A percentile compares a stretch with the other conserved stretches of the same genome.
These are phyloP conservation scores for Fusarium sp. DNA, from an alignment of 2,329 filamentous ascomycete species.

Conservation along the genomic window DNA sequence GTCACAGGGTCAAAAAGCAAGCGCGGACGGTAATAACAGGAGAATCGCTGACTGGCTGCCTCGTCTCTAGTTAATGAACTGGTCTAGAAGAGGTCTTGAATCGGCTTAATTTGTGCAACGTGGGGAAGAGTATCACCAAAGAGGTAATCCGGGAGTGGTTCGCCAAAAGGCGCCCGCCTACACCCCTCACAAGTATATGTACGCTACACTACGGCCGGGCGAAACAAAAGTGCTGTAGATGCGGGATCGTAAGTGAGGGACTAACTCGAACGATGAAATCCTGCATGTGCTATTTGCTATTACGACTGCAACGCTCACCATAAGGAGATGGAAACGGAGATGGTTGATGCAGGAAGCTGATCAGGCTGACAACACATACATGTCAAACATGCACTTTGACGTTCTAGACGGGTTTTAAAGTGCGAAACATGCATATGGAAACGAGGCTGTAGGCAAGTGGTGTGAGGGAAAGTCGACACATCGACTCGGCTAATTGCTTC, in stretches of 20 bases:
- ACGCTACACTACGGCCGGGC: background rate
- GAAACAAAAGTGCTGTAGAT: background rate
- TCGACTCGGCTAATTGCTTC: background rate
- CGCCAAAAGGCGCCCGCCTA: background rate
- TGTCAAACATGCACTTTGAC: background rate
- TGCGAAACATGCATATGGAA: background rate
- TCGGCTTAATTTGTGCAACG: background rate
- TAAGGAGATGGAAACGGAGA: background rate
- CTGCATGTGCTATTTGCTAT: background rate
- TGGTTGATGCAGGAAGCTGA: background rate
- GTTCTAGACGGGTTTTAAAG: background rate
- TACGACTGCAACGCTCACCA: background rate
- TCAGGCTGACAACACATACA: background rate
- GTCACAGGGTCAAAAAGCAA: background rate
- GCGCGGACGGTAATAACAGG: background rate
- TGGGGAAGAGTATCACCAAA: background rate
- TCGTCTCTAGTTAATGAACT: background rate
- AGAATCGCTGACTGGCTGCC: background rate
- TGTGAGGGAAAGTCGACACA: background rate
- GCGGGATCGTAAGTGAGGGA: background rate
- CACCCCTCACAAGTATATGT: background rate
- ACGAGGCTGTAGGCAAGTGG: background rate
- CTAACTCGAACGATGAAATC: background rate
- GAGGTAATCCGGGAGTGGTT: background rate
- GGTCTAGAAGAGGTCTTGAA: background rate